These are phyloP conservation scores for Chrysophaeum taylorii DNA, from an alignment of 352 stramenopile species.

Conservation along the genomic window DNA sequence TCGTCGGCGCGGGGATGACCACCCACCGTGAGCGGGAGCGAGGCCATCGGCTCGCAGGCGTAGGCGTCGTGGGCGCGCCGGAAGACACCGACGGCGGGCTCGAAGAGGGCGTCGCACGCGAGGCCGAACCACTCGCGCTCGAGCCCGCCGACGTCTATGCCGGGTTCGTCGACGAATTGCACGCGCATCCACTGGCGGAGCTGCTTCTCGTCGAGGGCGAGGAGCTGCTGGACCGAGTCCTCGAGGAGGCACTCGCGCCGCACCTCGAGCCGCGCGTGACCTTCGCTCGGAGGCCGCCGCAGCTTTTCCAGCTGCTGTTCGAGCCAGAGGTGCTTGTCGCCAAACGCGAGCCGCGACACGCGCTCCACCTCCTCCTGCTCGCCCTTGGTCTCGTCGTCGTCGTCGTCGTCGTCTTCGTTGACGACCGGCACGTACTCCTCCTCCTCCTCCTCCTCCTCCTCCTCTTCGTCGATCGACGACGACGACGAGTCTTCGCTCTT, in stretches of 20 bases:
- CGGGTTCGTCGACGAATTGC: conserved; percentile 74
- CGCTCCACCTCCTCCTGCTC: neutral
- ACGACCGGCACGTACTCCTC: too few relatives aligned
- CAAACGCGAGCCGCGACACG: neutral
- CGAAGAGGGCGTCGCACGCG: conserved; percentile 73
- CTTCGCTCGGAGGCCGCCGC: conserved; percentile 32
- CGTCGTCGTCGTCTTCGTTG: too few relatives aligned
- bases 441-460: too few relatives aligned
- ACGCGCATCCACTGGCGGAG: conserved; percentile 67
- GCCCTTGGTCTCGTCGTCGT: too few relatives aligned
- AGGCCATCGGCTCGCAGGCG: conserved; percentile 64
- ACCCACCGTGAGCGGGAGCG: conserved; percentile 48
- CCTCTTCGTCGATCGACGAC: too few relatives aligned
- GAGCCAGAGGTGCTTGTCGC: conserved; percentile 13
- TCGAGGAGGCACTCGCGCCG: conserved; percentile 69
- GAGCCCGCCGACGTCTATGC: conserved; percentile 73
- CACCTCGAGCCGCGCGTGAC: conserved; percentile 55
- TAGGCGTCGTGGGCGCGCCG: conserved; percentile 56
- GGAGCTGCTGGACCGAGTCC: conserved; percentile 69
- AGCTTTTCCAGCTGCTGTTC: neutral
- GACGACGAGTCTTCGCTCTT: too few relatives aligned
- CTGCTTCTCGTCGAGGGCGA: conserved; percentile 64
- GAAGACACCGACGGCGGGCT: conserved; percentile 64
- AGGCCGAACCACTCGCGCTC: conserved; percentile 79
- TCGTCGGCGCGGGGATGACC: conserved; percentile 21